phyloP scores from a whole-genome alignment of 805 yeast species.

The Scheffersomyces amazonensis region DNA sequence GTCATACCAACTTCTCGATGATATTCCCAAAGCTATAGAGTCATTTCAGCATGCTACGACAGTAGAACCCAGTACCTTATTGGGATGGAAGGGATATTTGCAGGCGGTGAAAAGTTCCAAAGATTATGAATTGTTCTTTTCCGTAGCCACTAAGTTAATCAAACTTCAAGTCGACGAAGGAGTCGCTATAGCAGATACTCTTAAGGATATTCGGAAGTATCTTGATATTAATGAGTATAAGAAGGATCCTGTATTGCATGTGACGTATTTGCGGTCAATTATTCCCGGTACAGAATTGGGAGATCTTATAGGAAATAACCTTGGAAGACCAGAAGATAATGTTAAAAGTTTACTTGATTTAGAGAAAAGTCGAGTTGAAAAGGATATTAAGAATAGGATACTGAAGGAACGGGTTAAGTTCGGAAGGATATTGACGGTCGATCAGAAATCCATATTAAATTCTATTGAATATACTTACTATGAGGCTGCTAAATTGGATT shows the following conservation, averaged over 20 bases:
- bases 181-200: conserved; percentile 46
- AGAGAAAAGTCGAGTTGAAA: conserved; percentile 38
- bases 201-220: conserved; percentile 46
- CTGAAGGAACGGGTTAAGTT: conserved; percentile 49
- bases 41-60: conserved; percentile 50
- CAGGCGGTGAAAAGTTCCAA: conserved; percentile 37
- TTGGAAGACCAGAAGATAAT: conserved; percentile 46
- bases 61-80: conserved; percentile 47
- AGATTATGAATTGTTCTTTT: conserved; percentile 46
- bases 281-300: conserved; percentile 58
- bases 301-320: conserved; percentile 43
- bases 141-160: conserved; percentile 41
- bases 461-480: conserved; percentile 47
- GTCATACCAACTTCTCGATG: conserved; percentile 47
- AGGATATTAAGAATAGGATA: conserved; percentile 34
- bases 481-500: conserved; percentile 48
- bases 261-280: conserved; percentile 46
- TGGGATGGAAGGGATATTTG: conserved; percentile 83
- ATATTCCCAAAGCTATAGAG: conserved; percentile 35
- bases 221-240: conserved; percentile 33
- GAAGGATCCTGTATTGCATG: conserved; percentile 31
- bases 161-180: conserved; percentile 37
- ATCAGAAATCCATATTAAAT: conserved; percentile 35
- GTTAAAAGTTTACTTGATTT: conserved; percentile 43
- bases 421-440: conserved; percentile 41